Evolutionary conservation across 495 filamentous ascomycete species (phyloP).

Genomic region (Daldinia decipiens): DNA sequence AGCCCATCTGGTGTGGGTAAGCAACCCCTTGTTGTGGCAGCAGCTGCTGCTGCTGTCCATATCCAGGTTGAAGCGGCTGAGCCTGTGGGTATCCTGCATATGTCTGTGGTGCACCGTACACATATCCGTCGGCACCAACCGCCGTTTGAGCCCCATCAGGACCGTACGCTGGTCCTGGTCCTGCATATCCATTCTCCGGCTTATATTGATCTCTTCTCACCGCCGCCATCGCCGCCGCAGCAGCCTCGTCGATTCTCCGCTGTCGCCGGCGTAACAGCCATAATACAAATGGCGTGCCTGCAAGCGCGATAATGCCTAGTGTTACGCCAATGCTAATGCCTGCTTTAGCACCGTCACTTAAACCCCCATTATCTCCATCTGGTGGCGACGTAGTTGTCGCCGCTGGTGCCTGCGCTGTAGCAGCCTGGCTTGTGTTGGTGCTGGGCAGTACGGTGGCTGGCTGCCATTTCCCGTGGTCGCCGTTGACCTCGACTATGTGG

Average conservation of each 20-base stretch:
- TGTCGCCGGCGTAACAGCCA: conserved; percentile 37
- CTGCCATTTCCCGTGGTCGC: conserved; percentile 31
- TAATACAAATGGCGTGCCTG: conserved; percentile 29
- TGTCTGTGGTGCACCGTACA: not conserved
- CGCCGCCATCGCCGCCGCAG: conserved; percentile 7
- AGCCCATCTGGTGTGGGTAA: not conserved
- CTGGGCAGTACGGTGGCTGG: conserved; percentile 6
- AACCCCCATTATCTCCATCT: not conserved
- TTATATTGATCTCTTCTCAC: conserved; percentile 12
- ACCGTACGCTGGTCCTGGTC: conserved; percentile 4
- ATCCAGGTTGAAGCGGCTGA: conserved; percentile 2
- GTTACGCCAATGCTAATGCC: conserved; percentile 43
- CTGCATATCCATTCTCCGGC: conserved; percentile 12
- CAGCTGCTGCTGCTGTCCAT: conserved; percentile 4
- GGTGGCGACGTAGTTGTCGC: not conserved
- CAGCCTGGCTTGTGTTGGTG: conserved; percentile 4
- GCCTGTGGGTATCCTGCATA: conserved; percentile 3
- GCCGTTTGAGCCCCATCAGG: not conserved
- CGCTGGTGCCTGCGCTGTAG: not conserved
- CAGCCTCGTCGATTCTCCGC: conserved; percentile 17
- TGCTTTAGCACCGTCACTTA: conserved; percentile 42
- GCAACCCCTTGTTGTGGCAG: not conserved
- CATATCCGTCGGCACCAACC: conserved; percentile 2
- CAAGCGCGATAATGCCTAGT: conserved; percentile 37
- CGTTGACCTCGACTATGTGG: conserved; percentile 36